Percentiles rank a stretch among this genome's conserved stretches.
These are phyloP conservation scores for Lodderomyces beijingensis DNA, from an alignment of 1,139 yeast genomes.

Conservation along the genomic window DNA sequence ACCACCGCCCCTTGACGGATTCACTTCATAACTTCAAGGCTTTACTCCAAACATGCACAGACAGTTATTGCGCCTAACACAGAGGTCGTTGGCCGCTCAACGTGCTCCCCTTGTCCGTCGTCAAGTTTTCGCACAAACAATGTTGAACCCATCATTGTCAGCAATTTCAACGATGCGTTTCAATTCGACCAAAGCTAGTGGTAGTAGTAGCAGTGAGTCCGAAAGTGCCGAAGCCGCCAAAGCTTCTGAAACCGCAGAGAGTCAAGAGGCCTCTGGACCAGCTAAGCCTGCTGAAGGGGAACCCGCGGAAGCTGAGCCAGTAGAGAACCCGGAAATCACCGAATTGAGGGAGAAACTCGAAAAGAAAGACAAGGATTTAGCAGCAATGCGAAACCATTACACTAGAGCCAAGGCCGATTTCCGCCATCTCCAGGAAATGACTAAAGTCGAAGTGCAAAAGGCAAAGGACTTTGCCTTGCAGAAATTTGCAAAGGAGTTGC, in stretches of 20 bases:
- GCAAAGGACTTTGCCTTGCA: constrained; percentile 90
- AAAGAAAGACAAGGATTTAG: constrained; percentile 74
- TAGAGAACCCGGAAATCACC: constrained; percentile 11
- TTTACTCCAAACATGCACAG: no score
- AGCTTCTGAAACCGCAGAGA: constrained; percentile 7
- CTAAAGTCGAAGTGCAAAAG: constrained; percentile 81
- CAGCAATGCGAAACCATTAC: constrained; percentile 78
- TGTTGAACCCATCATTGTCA: no score
- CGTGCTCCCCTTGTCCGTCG: no score
- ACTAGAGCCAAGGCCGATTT: constrained; percentile 87
- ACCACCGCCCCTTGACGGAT: no score
- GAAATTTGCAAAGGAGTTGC: constrained; percentile 85
- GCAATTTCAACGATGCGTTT: no score
- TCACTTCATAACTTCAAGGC: no score
- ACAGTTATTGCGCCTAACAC: no score
- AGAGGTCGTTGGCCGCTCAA: no score
- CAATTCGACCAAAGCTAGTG: constrained; percentile 22
- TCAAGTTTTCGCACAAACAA: no score
- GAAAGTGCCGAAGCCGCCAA: constrained; percentile 8
- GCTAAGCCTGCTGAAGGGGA: no score
- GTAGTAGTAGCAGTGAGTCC: no score
- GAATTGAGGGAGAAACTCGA: constrained; percentile 54
- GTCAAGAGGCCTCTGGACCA: no score
- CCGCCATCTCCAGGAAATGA: constrained; percentile 87
- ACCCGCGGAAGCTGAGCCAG: constrained; percentile 21